Conservation (phyloP, 345 rosid species). For the Gossypium herbaceum region DNA sequence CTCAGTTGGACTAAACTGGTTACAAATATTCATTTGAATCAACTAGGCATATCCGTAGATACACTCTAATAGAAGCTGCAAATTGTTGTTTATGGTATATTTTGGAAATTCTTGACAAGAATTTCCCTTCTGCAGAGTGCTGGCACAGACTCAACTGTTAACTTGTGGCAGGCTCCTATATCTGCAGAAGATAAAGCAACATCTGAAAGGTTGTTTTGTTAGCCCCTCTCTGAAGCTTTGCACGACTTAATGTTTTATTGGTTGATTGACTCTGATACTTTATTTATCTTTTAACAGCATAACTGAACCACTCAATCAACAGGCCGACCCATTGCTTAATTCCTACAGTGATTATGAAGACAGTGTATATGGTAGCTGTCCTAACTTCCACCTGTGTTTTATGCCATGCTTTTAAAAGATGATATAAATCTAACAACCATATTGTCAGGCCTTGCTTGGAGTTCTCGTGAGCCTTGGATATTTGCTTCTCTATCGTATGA, state of each 20-base stretch:
- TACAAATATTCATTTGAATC: conserved; percentile 3
- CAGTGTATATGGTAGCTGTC: conserved; percentile 68
- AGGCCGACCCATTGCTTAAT: conserved; percentile 48
- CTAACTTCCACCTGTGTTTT: conserved; percentile 13
- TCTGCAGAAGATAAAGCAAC: conserved; percentile 36
- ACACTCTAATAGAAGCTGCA: background rate
- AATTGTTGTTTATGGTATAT: conserved; percentile 11
- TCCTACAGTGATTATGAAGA: conserved; percentile 86
- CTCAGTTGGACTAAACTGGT: background rate
- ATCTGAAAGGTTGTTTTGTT: conserved; percentile 47
- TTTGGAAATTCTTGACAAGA: conserved; percentile 15
- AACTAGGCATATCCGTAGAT: background rate
- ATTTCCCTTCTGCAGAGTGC: conserved; percentile 57
- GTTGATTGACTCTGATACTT: conserved; percentile 7
- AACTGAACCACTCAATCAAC: conserved; percentile 33
- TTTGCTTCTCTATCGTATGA: conserved; percentile 93
- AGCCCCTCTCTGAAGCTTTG: background rate
- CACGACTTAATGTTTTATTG: background rate
- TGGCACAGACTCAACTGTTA: conserved; percentile 87
- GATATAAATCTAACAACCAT: conserved; percentile 5
- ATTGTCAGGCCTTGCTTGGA: conserved; percentile 84
- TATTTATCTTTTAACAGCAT: conserved; percentile 29
- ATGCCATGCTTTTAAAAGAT: background rate
- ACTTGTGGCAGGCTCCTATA: conserved; percentile 71
- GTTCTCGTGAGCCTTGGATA: conserved; percentile 85